Base-by-base conservation (phyloP, 257 asterid species). In the Echium plantagineum region DNA sequence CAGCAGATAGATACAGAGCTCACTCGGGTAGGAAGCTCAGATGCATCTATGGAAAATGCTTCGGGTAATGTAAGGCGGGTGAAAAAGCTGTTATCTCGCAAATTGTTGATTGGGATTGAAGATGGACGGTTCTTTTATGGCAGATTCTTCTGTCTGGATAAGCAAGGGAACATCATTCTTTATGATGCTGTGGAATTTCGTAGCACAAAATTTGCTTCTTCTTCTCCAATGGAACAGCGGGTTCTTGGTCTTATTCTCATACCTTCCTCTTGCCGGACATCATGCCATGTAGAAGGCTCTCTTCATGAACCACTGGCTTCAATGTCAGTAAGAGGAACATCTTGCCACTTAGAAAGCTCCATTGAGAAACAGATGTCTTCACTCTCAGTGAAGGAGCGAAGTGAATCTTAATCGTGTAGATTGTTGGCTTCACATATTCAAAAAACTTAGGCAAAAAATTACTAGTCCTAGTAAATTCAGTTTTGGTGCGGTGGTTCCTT, bases 111-210 rank as follows among this genome's bases (percentile, higher is more conserved):
- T 55, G 96, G 98, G 32, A 86, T 84, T 21, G 84, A 80, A 68
- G 96, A 91, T 20, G 94, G 94, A 1, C 77, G 95, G 15, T 88
- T 85, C 85, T 91, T 91, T 59, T 63, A 81, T 5, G 95, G 98
- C 52, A 24, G 76, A 2, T 91, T 91, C 72, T 88, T 88, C 48
- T 91, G 96, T 77, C 63, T 84, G 52, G 98, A 91, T 74, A 88
- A 88, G 72, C 95, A 87, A 71, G 98, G 95, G 46, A 91, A 91
- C 78, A 85, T 91, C 61, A 85, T 88, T 58, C 95, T 91, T 67
- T 94, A 88, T 68, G 98, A 91, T 63, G 88, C 96, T 6, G 78
- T 91, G n/a, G 95, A 85, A 81, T 85, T 85, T 72, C 94, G 95
- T 12, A 83, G 93, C 85, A 87, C 91, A 22, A 69, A 93, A 63